Evolutionary conservation across 441 rosid species (phyloP).

Genomic region (Pelargonium myrrhifolium): DNA sequence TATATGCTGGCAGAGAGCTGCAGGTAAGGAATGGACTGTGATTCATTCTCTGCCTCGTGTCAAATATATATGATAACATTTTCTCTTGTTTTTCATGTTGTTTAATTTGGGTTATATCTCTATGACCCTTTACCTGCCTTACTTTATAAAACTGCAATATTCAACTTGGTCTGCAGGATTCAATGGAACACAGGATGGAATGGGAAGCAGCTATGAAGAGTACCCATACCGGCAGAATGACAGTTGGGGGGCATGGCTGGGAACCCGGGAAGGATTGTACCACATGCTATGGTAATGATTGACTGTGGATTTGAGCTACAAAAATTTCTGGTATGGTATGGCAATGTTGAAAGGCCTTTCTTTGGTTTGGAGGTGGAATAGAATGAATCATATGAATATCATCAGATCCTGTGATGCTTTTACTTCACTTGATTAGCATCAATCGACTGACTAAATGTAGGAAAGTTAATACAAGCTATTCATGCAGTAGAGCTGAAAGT

Average conservation of each 20-base stretch:
- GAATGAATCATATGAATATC: too few species aligned
- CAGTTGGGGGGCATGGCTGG: constrained; percentile 58
- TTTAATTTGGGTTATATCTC: not conserved
- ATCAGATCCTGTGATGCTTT: too few species aligned
- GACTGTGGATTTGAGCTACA: too few species aligned
- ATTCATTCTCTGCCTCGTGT: not conserved
- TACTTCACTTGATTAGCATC: too few species aligned
- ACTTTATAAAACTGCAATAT: not conserved
- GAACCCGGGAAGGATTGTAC: constrained; percentile 52
- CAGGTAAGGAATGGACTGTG: too few species aligned
- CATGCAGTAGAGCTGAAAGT: too few species aligned
- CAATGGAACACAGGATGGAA: constrained; percentile 14
- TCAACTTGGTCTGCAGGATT: constrained; percentile 24
- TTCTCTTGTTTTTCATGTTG: too few species aligned
- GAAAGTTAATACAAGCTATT: too few species aligned
- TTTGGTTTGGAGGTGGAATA: too few species aligned
- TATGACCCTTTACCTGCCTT: not conserved
- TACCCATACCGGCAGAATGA: constrained; percentile 8
- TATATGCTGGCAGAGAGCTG: constrained; percentile 41
- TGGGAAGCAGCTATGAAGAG: constrained; percentile 14
- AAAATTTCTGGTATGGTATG: too few species aligned
- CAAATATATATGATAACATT: not conserved
- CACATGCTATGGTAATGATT: constrained; percentile 27
- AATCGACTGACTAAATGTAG: too few species aligned
- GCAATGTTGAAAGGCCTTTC: too few species aligned